A percentile compares a stretch with the other conserved stretches of the same genome.
Conservation (phyloP, 371 early-diverging fungal genomes). For the Mortierella polycephala region DNA sequence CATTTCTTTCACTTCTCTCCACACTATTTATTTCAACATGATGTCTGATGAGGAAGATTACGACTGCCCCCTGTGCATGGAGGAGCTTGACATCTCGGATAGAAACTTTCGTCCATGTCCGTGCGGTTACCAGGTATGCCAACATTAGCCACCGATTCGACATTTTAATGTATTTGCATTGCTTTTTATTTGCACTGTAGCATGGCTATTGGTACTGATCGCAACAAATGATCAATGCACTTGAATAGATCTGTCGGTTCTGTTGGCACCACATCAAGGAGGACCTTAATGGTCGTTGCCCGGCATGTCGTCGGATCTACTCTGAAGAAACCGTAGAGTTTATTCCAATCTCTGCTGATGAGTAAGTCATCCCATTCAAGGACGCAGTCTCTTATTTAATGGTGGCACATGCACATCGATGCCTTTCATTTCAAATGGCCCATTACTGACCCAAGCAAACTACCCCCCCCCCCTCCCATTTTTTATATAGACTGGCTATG, state of each 20-base stretch:
- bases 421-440: neutral
- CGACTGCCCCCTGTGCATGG: conserved; percentile 98
- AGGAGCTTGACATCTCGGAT: conserved; percentile 95
- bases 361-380: conserved; percentile 65
- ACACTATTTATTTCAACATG: conserved; percentile 12
- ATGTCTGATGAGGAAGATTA: conserved; percentile 85
- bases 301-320: conserved; percentile 91
- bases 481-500: conserved; percentile 61
- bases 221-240: neutral
- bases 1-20: neutral
- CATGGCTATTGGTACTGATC: conserved; percentile 1
- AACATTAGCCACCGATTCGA: neutral
- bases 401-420: conserved; percentile 59
- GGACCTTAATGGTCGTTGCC: conserved; percentile 91
- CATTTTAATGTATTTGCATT: neutral
- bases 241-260: conserved; percentile 94
- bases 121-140: conserved; percentile 94
- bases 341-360: conserved; percentile 89
- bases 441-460: neutral
- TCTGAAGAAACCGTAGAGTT: conserved; percentile 91
- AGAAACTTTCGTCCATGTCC: conserved; percentile 95
- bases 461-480: conserved; percentile 65
- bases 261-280: conserved; percentile 98
- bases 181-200: neutral
- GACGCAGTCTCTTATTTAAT: conserved; percentile 72